Evolutionary conservation across 108 stramenopile species (phyloP), one percentile per base, ranked within the genome.

Genomic region (Phaeodactylum tricornutum): DNA sequence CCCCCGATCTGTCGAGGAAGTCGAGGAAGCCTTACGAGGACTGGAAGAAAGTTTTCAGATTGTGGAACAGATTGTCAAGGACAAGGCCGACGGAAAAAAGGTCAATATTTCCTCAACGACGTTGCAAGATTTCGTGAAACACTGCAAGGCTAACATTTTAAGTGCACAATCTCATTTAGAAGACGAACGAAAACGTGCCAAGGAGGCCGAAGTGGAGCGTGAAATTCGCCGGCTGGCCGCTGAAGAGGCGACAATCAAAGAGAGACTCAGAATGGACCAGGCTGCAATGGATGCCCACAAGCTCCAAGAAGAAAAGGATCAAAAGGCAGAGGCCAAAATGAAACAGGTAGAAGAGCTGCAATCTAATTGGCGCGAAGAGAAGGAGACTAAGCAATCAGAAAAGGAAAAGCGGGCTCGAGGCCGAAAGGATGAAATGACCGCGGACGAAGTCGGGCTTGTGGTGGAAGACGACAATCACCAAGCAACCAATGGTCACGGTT

Each of bases 111-210:
- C 75, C 12, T 82, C 75, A 1, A 69, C 73, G 9, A 78, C 73
- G 57, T 47, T 89, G 30, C 68, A 81, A 24, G 78, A 77, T 46
- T 84, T 84, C 36, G 50, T 82, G 14, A 66, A 52, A 6, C 80
- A 89, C 32, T 89, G 87, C 41, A 74, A 79, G 47, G 65, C 69
- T 27, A 89, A 84, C 54, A 89, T 89, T 59, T 77, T 79, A n/a
- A 78, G 74, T 68, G 87, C 87, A 35, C 74, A 82, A 45, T 75
- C 73, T 29, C 87, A 89, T 61, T 47, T 89, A 1, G 77, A 77
- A 33, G 78, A 84, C 53, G 87, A 89, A 40, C 37, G 73, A 20
- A 75, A 69, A 49, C 67, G 77, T 24, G 87, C 84, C 44, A 57
- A 63, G 43, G 83, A 84, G 32, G 80, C 79, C 3, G 63, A 66